Base-by-base conservation (phyloP, 2,329 filamentous ascomycete genomes). In the Penicillium occitanis region DNA sequence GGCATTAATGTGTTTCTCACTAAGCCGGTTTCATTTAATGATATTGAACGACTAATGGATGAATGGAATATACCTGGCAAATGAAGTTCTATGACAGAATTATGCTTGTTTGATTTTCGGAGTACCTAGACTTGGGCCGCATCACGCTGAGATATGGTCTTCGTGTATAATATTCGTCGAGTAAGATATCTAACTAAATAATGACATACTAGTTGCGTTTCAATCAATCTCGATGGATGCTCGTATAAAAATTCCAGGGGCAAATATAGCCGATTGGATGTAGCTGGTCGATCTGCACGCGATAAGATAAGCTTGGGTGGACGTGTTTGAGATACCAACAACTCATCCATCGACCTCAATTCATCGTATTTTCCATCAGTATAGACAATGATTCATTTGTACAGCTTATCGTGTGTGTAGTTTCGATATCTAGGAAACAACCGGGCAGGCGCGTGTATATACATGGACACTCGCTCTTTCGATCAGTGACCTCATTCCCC, bases 1-100 rank as follows among this genome's bases (percentile, higher is more conserved):
- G 77, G 77, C 6, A 72, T 77, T 22, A 75, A 79, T 64, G 65
- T 78, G 14, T 77, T 75, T 59, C 69, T 78, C 68, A 75, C 73
- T 5, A 79, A 79, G 66, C 77, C 77, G 3, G 74, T 77, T 7
- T 73, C 71, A 14, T 75, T 78, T 53, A 74, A 73, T 50, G 75
- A 76, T 66, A 73, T 78, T 17, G 71, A 72, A 3, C 25, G 50
- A 53, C 7, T 53, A n/a, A 53, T 53, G 50, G 50, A 53, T 53
- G 28, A 53, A 53, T 28, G 25, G n/a, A n/a, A 33, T 33, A n/a
- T 53, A 53, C 50, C 17, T 33, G 25, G 25, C 25, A 25, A 25
- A 25, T 25, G 25, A 25, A 4, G 25, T 4, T 25, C 25, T 25
- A 25, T 25, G 25, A 25, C 25, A 25, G 25, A 25, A 25, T 25